Evolutionary conservation across 768 basidiomycete genomes (phyloP), one percentile per base, ranked within the genome.

Genomic region (Lyophyllum shimeji): DNA sequence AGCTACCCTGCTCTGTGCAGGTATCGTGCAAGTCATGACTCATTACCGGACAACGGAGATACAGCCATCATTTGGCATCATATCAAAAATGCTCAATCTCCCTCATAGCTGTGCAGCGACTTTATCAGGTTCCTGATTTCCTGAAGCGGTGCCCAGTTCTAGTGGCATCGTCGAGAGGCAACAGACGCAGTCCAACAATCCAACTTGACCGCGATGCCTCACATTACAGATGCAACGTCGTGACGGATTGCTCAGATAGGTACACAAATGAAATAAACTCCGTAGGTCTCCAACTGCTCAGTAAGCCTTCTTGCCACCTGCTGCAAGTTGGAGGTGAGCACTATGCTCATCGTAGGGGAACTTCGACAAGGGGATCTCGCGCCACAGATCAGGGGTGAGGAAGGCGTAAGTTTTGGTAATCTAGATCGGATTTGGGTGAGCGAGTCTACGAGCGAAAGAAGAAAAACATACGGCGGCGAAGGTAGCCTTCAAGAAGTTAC

Each of bases 391-490:
- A 56, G 97, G 97, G 40, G 96, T 97, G 60, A 98, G 87, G 93
- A 98, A 97, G 45, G 93, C 75, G 73, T 99, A 99, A 57, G 95
- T 97, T 86, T 95, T 94, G 64, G 97, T 93, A 75, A 99, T 93
- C 95, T 90, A 62, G 8, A 51, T 42, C 1, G 5, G 7, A 37
- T 5, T n/a, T 11, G 3, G 13, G 60, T 23, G 20, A 40, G 15
- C 39, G 46, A 18, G 46, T 60, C 25, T 54, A 42, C 44, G 5
- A 27, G 49, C 9, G 55, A 3, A 44, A 12, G 21, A 34, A 45
- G 11, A 43, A 21, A 48, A 5, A 50, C 90, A 50, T 72, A 95
- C 91, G 34, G 93, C 91, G 69, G 84, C 89, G 68, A 97, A 95
- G 49, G 94, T 95, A 52, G 95, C 95, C 77, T 98, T 97, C 78